phyloP scores from a whole-genome alignment of 179 eudicot species.

The Camellia oleifera region DNA sequence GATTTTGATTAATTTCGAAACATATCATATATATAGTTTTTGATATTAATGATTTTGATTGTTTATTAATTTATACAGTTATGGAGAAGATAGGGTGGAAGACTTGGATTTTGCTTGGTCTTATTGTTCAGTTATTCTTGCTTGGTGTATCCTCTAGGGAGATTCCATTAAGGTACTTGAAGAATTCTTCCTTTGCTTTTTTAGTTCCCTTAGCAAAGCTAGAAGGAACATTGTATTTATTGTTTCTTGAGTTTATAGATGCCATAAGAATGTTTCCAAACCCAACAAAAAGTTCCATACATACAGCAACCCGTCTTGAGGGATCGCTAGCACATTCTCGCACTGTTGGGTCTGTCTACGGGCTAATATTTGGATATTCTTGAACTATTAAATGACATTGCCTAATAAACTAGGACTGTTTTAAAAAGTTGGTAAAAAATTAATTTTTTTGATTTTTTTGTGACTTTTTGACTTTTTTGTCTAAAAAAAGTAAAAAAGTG shows the following conservation, averaged over 20 bases:
- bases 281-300: background rate
- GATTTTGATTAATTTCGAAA: background rate
- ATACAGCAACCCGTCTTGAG: too few relatives aligned
- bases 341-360: too few relatives aligned
- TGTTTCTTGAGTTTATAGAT: background rate
- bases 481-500: too few relatives aligned
- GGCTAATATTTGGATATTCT: too few relatives aligned
- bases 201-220: too few relatives aligned
- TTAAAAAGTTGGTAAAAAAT: too few relatives aligned
- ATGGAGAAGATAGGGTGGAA: conserved; percentile 10
- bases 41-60: background rate
- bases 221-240: too few relatives aligned
- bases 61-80: background rate
- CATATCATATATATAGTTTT: background rate
- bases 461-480: too few relatives aligned
- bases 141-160: background rate
- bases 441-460: too few relatives aligned
- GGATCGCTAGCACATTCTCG: too few relatives aligned
- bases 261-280: background rate
- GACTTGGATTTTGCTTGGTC: background rate
- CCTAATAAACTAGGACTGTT: too few relatives aligned
- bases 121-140: background rate
- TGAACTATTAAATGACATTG: too few relatives aligned
- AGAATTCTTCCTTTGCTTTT: background rate
- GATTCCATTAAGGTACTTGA: background rate